Base-by-base conservation (phyloP, 805 yeast species). In the Priceomyces castillae region DNA sequence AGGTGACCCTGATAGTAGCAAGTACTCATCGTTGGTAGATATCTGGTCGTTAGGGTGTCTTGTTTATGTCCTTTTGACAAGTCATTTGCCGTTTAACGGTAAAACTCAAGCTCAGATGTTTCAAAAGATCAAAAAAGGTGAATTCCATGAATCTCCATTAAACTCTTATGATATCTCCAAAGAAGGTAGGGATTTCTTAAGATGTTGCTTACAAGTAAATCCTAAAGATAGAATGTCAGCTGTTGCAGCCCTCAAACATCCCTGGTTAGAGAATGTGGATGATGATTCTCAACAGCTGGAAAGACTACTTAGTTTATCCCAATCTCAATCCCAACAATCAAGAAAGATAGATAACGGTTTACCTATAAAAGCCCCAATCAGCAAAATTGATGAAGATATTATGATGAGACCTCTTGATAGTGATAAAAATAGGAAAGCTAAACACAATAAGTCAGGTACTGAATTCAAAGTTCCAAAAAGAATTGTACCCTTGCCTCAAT, bases 1-100 rank as follows among this genome's bases (percentile, higher is more conserved):
- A 41, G 40, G 49, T 39, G 53, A 50, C 17, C 45, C 46, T 15
- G 42, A 41, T n/a, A 28, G 48, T 20, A 34, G 33, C 14, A 36
- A 43, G 43, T 94, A 94, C 58, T 88, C 97, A 2, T 83, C 86
- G 30, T 74, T 87, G 45, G 98, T 94, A 12, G 99, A 94, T 61
- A 88, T 94, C 77, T 94, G 99, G 99, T 89, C 97, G 1, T 74
- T 94, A 44, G 99, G 99, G 0, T 94, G 99, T 63, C 67, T 94
- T 20, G 84, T 90, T 0, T 94, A 90, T 67, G 99, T 94, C 3
- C 81, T 92, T 18, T 64, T 94, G 42, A 92, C 99, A 0, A 92
- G 94, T 0, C 97, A 89, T 73, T 70, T 92, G 47, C 99, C 99
- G 6, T 94, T 94, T 61, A 89, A 92, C 60, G 97, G 97, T 1